Evolutionary conservation across 2,329 filamentous ascomycete genomes (phyloP).

Genomic region (Apiospora malaysiana): DNA sequence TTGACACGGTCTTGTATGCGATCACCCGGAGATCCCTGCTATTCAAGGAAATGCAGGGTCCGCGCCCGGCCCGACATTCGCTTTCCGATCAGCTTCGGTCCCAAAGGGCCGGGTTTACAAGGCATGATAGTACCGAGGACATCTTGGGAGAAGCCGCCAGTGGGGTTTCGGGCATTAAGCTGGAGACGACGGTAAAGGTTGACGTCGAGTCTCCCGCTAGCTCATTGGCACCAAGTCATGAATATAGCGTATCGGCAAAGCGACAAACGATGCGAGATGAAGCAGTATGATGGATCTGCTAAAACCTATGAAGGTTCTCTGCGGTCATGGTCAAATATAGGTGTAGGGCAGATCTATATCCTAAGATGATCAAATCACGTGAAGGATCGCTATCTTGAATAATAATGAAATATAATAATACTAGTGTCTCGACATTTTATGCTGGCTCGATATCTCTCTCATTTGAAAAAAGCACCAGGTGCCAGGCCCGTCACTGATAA

Average conservation of each 20-base stretch:
- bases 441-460: not conserved
- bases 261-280: not conserved
- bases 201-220: slow-evolving; percentile 29
- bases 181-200: slow-evolving; percentile 35
- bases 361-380: no score
- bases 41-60: slow-evolving; percentile 31
- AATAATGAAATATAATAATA: not conserved
- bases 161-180: slow-evolving; percentile 30
- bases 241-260: not conserved
- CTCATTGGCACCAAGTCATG: not conserved
- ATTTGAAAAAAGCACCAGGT: not conserved
- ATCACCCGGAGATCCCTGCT: slow-evolving; percentile 46
- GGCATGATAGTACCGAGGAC: slow-evolving; percentile 33
- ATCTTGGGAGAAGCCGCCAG: slow-evolving; percentile 30
- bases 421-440: not conserved
- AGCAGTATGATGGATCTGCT: not conserved
- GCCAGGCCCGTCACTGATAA: slow-evolving; percentile 1
- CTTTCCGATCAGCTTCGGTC: not conserved
- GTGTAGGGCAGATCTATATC: not conserved
- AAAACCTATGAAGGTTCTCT: no score
- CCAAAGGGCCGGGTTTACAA: slow-evolving; percentile 21
- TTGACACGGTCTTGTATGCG: slow-evolving; percentile 49
- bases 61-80: slow-evolving; percentile 22
- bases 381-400: not conserved
- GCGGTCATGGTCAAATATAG: not conserved